Percentiles rank a stretch among this genome's conserved stretches.
Conservation (phyloP, 108 stramenopile genomes). For the Epithemia pelagica region DNA sequence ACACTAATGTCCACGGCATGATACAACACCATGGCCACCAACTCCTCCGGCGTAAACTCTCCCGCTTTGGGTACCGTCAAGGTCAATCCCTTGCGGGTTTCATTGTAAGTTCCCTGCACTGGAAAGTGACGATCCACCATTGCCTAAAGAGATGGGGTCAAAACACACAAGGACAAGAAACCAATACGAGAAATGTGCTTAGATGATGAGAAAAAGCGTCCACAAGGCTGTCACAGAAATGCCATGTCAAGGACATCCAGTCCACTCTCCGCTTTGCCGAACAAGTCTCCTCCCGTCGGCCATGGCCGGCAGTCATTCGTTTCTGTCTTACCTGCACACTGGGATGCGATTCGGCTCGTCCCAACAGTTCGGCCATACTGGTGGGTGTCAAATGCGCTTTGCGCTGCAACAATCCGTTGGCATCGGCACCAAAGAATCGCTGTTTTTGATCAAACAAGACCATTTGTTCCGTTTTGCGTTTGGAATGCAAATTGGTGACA, state of each 20-base stretch:
- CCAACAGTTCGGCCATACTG: slow-evolving; percentile 77
- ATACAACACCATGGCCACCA: slow-evolving; percentile 93
- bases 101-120: slow-evolving; percentile 65
- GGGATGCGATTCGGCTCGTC: slow-evolving; percentile 76
- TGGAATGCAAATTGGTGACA: slow-evolving; percentile 97
- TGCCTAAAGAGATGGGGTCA: slow-evolving; percentile 24
- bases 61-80: slow-evolving; percentile 36
- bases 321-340: slow-evolving; percentile 62
- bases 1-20: slow-evolving; percentile 89
- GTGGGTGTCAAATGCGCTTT: slow-evolving; percentile 86
- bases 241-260: too few relatives aligned
- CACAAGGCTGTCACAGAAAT: too few relatives aligned
- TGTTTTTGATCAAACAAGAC: slow-evolving; percentile 93
- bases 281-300: too few relatives aligned
- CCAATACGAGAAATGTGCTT: not conserved
- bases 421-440: slow-evolving; percentile 94
- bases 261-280: too few relatives aligned
- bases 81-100: slow-evolving; percentile 65
- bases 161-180: slow-evolving; percentile 9
- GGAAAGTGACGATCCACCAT: slow-evolving; percentile 75
- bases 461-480: slow-evolving; percentile 98
- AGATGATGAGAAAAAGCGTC: not conserved
- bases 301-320: too few relatives aligned
- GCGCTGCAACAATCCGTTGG: slow-evolving; percentile 78
- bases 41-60: slow-evolving; percentile 91